phyloP scores from a whole-genome alignment of 306 rosid genomes.

The Trifolium dubium region DNA sequence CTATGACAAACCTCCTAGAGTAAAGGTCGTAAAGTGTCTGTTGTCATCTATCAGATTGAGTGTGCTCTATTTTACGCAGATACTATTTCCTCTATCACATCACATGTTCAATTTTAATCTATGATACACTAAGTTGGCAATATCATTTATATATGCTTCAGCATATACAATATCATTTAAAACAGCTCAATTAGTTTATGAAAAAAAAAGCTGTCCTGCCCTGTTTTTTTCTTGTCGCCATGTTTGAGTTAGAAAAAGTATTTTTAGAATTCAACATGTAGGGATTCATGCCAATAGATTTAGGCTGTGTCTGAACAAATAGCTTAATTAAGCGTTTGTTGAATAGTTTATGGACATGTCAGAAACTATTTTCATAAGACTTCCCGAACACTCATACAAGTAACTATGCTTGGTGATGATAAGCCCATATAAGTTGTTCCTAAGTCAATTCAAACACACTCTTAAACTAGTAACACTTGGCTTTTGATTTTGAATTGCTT shows the following conservation, averaged over 20 bases:
- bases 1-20: conserved; percentile 74
- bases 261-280: not conserved
- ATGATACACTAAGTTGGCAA: not conserved
- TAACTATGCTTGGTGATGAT: conserved; percentile 2
- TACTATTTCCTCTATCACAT: conserved; percentile 24
- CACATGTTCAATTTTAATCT: conserved; percentile 30
- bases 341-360: not conserved
- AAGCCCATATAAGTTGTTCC: not conserved
- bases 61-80: conserved; percentile 13
- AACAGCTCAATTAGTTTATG: not conserved
- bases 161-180: conserved; percentile 29
- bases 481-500: conserved; percentile 18
- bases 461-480: conserved; percentile 15
- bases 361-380: not conserved
- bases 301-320: conserved; percentile 2
- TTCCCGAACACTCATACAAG: conserved; percentile 3
- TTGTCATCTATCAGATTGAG: conserved; percentile 20
- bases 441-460: not conserved
- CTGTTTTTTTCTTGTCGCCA: not conserved
- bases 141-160: conserved; percentile 10
- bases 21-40: conserved; percentile 54
- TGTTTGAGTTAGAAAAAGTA: conserved; percentile 10
- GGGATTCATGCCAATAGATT: conserved; percentile 1
- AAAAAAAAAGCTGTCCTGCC: conserved; percentile 11
- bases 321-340: not conserved